A percentile compares a stretch with the other conserved stretches of the same genome.
Evolutionary conservation across 306 rosid species (phyloP).

Genomic region (Lathyrus tuberosus): DNA sequence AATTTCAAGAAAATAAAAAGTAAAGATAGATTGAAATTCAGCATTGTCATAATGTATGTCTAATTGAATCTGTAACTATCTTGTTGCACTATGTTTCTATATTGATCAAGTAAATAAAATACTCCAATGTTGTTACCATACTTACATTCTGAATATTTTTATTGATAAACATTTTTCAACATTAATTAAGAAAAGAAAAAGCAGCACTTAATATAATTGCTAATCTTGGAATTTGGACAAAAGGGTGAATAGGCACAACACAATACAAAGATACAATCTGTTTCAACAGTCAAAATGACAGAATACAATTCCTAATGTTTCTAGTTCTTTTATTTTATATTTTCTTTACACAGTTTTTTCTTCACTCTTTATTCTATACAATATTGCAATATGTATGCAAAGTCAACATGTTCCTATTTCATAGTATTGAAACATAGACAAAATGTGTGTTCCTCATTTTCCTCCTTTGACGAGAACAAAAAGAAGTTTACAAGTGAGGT

Average conservation of each 20-base stretch:
- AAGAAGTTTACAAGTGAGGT: not conserved
- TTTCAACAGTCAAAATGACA: not conserved
- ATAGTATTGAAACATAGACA: not conserved
- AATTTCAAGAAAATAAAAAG: not conserved
- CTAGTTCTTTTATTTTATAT: not conserved
- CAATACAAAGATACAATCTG: slow-evolving; percentile 36
- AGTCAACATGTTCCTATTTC: slow-evolving; percentile 1
- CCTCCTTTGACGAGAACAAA: not conserved
- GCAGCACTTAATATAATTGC: not conserved
- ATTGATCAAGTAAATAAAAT: slow-evolving; percentile 17
- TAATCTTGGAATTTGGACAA: slow-evolving; percentile 14
- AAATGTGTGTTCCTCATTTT: slow-evolving; percentile 1
- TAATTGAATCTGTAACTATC: not conserved
- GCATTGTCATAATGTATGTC: slow-evolving; percentile 16
- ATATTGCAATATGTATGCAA: not conserved
- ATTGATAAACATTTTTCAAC: slow-evolving; percentile 1
- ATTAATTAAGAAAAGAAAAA: not conserved
- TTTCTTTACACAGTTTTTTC: not conserved
- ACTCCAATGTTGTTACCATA: not conserved
- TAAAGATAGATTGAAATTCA: not conserved
- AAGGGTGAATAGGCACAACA: not conserved
- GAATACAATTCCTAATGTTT: not conserved
- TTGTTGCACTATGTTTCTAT: slow-evolving; percentile 12
- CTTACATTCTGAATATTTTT: not conserved
- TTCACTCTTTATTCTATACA: not conserved